Evolutionary conservation across 2,329 filamentous ascomycete genomes (phyloP), one percentile per base, ranked within the genome.

Genomic region (Helminthosporium solani): DNA sequence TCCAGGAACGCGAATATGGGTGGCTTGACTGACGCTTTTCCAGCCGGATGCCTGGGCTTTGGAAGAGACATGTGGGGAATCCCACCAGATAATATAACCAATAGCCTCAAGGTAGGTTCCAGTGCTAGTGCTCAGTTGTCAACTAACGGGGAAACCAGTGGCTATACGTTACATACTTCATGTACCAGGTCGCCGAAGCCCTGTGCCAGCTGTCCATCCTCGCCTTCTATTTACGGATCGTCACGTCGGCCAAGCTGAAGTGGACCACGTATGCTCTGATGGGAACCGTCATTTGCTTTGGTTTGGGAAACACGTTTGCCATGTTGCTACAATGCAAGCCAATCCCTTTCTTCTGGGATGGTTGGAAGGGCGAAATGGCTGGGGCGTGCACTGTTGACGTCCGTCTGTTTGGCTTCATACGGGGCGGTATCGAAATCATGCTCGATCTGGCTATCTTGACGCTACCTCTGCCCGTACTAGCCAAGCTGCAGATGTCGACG

Each of bases 271-370:
- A 58, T 54, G 28, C 50, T 7, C 39, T 66, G 7, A 48, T 63
- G 20, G 53, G 41, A 15, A 27, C 62, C 25, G 58, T 62, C 18
- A 43, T 34, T 6, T 30, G 48, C 33, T 67, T 65, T 46, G 61
- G 61, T 12, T 31, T 66, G 30, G 53, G 47, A 6, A 65, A 63
- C 43, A 45, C 52, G 3, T 48, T 63, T 30, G 14, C 57, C 18
- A 71, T 72, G 35, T 52, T 60, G n/a, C 60, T 63, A 37, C 68
- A 73, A 33, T 74, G 70, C 45, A 51, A 46, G 5, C 73, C 72
- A 1, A 54, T 73, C 7, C 40, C 47, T 2, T 69, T 64, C 15
- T 70, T 70, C 31, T 74, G 72, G 72, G 55, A 65, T n/a, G 68
- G 64, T 16, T 75, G 71, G 72, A 64, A 61, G 28, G 63, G 63